A percentile compares a stretch with the other conserved stretches of the same genome.
Evolutionary conservation across 306 rosid genomes (phyloP).

Genomic region (Castanea crenata): DNA sequence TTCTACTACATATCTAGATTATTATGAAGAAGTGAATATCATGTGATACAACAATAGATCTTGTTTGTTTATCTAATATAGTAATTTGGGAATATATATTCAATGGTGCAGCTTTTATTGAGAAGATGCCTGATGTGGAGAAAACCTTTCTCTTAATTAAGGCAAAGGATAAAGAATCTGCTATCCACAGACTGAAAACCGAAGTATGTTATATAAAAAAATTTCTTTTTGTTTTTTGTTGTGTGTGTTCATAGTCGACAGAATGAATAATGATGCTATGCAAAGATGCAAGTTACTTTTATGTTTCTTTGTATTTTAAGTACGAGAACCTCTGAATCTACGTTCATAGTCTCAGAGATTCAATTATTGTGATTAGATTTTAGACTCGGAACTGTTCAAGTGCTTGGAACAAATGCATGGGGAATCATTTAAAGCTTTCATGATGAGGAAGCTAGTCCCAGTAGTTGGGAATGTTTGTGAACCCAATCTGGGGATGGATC

Average conservation of each 20-base stretch:
- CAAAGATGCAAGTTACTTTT: too few relatives aligned
- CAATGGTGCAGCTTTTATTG: constrained; percentile 36
- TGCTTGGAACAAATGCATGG: constrained; percentile 38
- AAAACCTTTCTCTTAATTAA: constrained; percentile 52
- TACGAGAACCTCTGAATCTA: not conserved
- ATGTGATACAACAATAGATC: not conserved
- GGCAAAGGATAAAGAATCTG: constrained; percentile 52
- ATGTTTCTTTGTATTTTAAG: not conserved
- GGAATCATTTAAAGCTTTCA: constrained; percentile 37
- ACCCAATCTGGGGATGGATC: constrained; percentile 40
- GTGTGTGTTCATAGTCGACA: too few relatives aligned
- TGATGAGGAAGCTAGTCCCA: constrained; percentile 46
- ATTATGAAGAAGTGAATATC: too few relatives aligned
- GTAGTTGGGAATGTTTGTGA: constrained; percentile 51
- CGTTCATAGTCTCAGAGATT: not conserved
- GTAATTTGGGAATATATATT: not conserved
- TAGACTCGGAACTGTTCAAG: constrained; percentile 43
- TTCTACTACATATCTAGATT: too few relatives aligned
- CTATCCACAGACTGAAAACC: constrained; percentile 39
- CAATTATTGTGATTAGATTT: constrained; percentile 28
- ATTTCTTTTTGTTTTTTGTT: too few relatives aligned
- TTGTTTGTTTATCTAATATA: not conserved
- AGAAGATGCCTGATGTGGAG: constrained; percentile 56
- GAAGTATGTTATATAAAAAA: constrained; percentile 31
- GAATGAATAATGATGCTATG: too few relatives aligned